Base-by-base conservation (phyloP, 139 green algal species). In the Coelastrella sp. region DNA sequence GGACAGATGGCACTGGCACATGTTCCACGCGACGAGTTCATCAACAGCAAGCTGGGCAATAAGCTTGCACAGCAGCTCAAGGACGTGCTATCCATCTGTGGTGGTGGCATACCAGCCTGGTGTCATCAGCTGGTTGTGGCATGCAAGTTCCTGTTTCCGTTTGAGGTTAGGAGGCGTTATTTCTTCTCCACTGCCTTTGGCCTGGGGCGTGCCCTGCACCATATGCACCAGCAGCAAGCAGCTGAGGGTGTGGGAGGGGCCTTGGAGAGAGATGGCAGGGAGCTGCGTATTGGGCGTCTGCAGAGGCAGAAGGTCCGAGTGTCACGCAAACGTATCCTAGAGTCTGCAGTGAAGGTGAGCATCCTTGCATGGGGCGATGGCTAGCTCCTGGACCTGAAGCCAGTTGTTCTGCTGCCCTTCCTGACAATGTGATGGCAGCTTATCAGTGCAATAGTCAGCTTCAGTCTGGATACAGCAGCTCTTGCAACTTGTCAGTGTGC, bases 151-250 rank as follows among this genome's bases (percentile, higher is more conserved):
- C 94, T 99, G 76, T 99, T 99, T 85, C 97, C 98, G 14, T 98
- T 99, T 85, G 96, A 98, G 81, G 76, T 96, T 56, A 95, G 97
- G 54, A 89, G 94, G 22, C 93, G 96, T 80, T 98, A 98, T 93
- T 99, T 99, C 83, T 96, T 98, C 92, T 96, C 90, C 92, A 99
- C 97, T 17, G 93, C 96, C 8, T 98, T 99, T 90, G 97, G 97
- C 32, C 90, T 99, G 65, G 94, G 93, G 0, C 95, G 98, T 20
- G 97, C 97, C 23, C 93, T 99, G 90, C 95, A 98, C 85, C 96
- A 98, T 89, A 94, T 99, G 91, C 97, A 98, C 92, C 92, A 96
- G 85, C 91, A 96, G 91, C 93, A 98, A 86, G 85, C 91, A 3
- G 94, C 92, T 0, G 97, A 98, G 91, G 91, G 92, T 19, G 92